Base-by-base conservation (phyloP, 306 rosid genomes). In the Vigna reflexopilosa region DNA sequence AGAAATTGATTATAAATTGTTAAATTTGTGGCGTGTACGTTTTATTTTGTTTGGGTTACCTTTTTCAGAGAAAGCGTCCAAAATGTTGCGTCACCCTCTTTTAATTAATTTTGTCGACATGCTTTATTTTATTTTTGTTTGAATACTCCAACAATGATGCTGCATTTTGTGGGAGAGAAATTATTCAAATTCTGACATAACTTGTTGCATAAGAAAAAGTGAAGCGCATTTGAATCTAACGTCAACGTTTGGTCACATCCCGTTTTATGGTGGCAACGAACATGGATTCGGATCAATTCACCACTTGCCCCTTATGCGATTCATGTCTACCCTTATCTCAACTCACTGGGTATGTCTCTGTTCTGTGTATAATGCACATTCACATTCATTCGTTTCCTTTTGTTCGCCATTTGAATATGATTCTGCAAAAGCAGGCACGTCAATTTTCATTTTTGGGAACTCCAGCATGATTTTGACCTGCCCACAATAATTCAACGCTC, bases 301-400 rank as follows among this genome's bases (percentile, higher is more conserved):
- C 12, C 19, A 70, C 10, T 48, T 90, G 96, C 74, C 97, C 97
- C 36, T 81, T 92, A 24, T 90, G 95, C 59, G 55, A 84, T 70
- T 58, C 78, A 59, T 38, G 40, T 5, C 68, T 92, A 55, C 93
- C 86, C 10, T 68, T 84, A 5, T 75, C 87, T 8, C 90, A 88
- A 58, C 83, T 88, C 38, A 80, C 82, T 48, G 7, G 90, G 97
- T 90, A 83, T 36, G 50, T 47, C 19, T 30, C 20, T 20, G 4
- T 26, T 42, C 47, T 42, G 13, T 42, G 3, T 13, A 19, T 49
- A n/a, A 20, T 19, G 3, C 10, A 38, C 64, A 4, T 22, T 15
- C 44, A 61, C 36, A 16, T 7, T 9, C 54, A 1, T 50, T 28
- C 56, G 64, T 8, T 4, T 47, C 13, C 14, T 4, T 59, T 22